Evolutionary conservation across 129 eudicot genomes (phyloP), one percentile per base, ranked within the genome.

Genomic region (Cynara cardunculus): DNA sequence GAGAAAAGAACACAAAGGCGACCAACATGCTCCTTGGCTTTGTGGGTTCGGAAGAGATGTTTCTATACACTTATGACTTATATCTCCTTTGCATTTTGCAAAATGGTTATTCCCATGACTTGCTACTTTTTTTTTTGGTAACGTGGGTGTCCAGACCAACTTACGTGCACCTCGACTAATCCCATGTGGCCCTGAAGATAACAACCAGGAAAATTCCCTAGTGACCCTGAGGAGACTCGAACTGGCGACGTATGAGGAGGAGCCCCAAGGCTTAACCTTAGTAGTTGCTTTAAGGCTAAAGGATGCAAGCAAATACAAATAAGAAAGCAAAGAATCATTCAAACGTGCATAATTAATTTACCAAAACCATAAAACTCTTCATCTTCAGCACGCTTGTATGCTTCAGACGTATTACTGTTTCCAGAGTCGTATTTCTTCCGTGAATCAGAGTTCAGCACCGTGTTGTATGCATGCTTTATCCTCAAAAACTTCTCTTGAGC

Each of bases 351-450:
- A 26, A 56, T 22, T 5, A 76, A 71, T 24, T 21, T 94, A 96
- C 99, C 99, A 46, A 96, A 87, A 74, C 99, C 97, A 77, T 91
- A 96, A 53, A 96, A 96, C 66, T 96, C 97, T 78, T 92, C 97
- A 32, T 86, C 94, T 83, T 89, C 84, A 82, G 56, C 56, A 72
- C 78, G 87, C 75, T 77, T 88, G 87, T 78, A 78, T 76, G 87
- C 61, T 82, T 85, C 89, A 76, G 96, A 86, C 32, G 86, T 64
- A 14, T 80, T 84, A 6, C 53, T 85, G 24, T 71, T 83, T 78
- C 89, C 88, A 41, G 90, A 62, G 70, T 91, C 93, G 72, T 86
- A 91, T 71, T 84, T 88, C 71, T 78, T 81, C 27, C 87, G 71
- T 46, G 98, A 85, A 71, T 96, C 92, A 18, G 97, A 85, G 79